Base-by-base conservation (phyloP, 2,329 filamentous ascomycete species). In the Phaeosphaeriaceae sp. region DNA sequence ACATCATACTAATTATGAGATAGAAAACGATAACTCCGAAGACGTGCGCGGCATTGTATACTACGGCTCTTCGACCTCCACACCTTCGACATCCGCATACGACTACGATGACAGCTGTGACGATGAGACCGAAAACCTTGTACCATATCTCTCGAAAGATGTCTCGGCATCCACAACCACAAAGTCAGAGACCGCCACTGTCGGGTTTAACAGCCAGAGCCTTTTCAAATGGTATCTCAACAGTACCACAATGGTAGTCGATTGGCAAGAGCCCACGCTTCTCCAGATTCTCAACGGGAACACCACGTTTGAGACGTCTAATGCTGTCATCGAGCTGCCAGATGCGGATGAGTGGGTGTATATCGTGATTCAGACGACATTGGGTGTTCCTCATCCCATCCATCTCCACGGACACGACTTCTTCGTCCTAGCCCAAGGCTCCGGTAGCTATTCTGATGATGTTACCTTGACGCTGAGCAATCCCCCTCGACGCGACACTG, bases 161-260 rank as follows among this genome's bases (percentile, higher is more conserved):
- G 79, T 79, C 21, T 15, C 35, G 5, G 1, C 35, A 68, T 10
- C 54, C 75, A 69, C 67, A 11, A 68, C 67, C 2, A 60, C 60
- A 17, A 56, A 70, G 9, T 68, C 79, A 4, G 26, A 28, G 56
- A 65, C 63, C 10, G 72, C 77, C 5, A 61, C 65, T 3, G 71
- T 79, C 4, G 74, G 58, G 0, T 68, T 71, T 55, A 76, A 69
- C 24, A 56, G 50, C 40, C 76, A 79, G 23, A 74, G 69, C 21
- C 63, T 81, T 10, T 79, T 76, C 72, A 74, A 77, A 13, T 82
- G 79, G 80, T 75, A 70, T 46, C 65, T 82, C 10, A 76, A 76
- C 55, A 77, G 74, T 59, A 79, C 74, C 1, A 77, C 75, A 17
- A 78, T 82, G 70, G 43, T 71, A 1, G 69, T 74, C 7, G 67